Conservation (phyloP, 1,284 basidiomycete genomes). For the Neonothopanus nambi region DNA sequence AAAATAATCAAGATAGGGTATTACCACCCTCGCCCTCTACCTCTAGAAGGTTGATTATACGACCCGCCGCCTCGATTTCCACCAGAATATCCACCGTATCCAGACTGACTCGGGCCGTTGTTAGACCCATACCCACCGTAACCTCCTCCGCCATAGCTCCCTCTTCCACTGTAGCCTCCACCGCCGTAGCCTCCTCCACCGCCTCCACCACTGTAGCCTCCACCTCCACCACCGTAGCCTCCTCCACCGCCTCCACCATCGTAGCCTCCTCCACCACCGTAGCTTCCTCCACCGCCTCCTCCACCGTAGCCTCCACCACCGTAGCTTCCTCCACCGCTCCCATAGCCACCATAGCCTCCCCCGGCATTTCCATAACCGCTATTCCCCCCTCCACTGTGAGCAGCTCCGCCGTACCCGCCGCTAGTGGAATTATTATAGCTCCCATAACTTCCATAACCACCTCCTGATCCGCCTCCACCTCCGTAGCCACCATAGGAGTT, state of each 20-base stretch:
- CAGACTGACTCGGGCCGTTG: conserved; percentile 1
- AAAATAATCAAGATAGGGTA: background rate
- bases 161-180: conserved; percentile 17
- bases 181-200: conserved; percentile 21
- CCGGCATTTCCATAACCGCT: conserved; percentile 14
- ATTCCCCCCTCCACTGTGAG: conserved; percentile 12
- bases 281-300: conserved; percentile 18
- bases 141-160: conserved; percentile 18
- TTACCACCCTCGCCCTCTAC: conserved; percentile 19
- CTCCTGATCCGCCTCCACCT: conserved; percentile 20
- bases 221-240: conserved; percentile 22
- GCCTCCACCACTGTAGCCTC: conserved; percentile 17
- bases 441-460: conserved; percentile 16
- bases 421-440: conserved; percentile 17
- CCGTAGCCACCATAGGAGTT: conserved; percentile 20
- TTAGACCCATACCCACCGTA: conserved; percentile 23
- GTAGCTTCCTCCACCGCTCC: conserved; percentile 13
- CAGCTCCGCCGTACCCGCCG: conserved; percentile 16
- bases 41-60: conserved; percentile 14
- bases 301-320: conserved; percentile 20
- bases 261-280: conserved; percentile 17
- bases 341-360: conserved; percentile 20
- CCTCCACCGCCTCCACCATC: conserved; percentile 21
- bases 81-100: conserved; percentile 18
- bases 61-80: conserved; percentile 26